Percentiles rank a stretch among this genome's conserved stretches.
Conservation (phyloP, 1,139 yeast species). For the Diutina rugosa region DNA sequence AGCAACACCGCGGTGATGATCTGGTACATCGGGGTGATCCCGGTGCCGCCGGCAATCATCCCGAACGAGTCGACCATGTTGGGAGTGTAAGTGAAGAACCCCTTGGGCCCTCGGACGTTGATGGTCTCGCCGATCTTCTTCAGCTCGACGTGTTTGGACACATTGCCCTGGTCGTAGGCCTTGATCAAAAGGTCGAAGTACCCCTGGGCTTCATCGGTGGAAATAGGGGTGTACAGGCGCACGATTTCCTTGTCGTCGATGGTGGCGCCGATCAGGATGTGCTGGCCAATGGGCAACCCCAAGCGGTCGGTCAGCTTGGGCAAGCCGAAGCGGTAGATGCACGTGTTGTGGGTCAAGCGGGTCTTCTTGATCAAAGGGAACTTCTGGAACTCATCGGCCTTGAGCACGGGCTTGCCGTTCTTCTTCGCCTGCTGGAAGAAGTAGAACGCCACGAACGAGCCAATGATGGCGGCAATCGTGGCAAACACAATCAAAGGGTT, state of each 20-base stretch:
- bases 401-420: slow-evolving; percentile 37
- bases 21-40: slow-evolving; percentile 11
- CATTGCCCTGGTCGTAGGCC: slow-evolving; percentile 85
- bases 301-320: slow-evolving; percentile 64
- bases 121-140: slow-evolving; percentile 60
- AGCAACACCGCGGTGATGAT: slow-evolving; percentile 9
- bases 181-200: slow-evolving; percentile 83
- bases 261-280: slow-evolving; percentile 63
- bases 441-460: slow-evolving; percentile 24
- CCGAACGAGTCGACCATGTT: slow-evolving; percentile 65
- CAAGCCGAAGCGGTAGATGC: slow-evolving; percentile 74
- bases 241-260: slow-evolving; percentile 75
- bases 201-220: slow-evolving; percentile 76
- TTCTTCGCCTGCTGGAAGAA: slow-evolving; percentile 22
- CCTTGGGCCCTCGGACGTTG: slow-evolving; percentile 86
- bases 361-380: slow-evolving; percentile 80
- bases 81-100: slow-evolving; percentile 75
- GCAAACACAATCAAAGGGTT: slow-evolving; percentile 10
- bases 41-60: slow-evolving; percentile 40
- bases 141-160: slow-evolving; percentile 63
- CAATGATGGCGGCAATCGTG: slow-evolving; percentile 30
- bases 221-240: slow-evolving; percentile 90
- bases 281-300: slow-evolving; percentile 94
- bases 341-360: slow-evolving; percentile 69
- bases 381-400: slow-evolving; percentile 56